These are phyloP conservation scores for Alternaria tenuissima DNA, from an alignment of 2,329 filamentous ascomycete genomes.

Conservation along the genomic window DNA sequence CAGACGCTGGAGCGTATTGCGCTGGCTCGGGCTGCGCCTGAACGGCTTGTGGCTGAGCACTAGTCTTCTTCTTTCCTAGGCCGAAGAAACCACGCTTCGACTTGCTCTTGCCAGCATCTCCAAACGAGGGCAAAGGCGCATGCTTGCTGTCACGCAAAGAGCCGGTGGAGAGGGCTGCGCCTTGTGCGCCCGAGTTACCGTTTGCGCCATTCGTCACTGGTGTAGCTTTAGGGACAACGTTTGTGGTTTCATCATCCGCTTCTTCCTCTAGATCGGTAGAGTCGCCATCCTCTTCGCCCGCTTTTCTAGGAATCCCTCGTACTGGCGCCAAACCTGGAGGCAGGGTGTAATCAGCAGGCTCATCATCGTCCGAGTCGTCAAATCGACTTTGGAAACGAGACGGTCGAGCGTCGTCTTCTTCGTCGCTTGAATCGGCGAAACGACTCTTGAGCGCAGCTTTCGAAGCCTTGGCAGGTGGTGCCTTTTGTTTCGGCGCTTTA, in stretches of 20 bases:
- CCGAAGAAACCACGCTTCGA: slow-evolving; percentile 55
- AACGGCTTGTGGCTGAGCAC: slow-evolving; percentile 39
- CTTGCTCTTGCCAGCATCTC: slow-evolving; percentile 47
- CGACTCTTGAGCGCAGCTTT: slow-evolving; percentile 54
- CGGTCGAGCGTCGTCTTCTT: slow-evolving; percentile 49
- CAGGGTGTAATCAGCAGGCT: slow-evolving; percentile 58
- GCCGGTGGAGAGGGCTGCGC: slow-evolving; percentile 45
- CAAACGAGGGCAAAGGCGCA: slow-evolving; percentile 39
- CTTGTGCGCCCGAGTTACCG: slow-evolving; percentile 31
- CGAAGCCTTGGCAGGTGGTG: slow-evolving; percentile 24
- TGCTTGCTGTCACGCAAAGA: slow-evolving; percentile 52
- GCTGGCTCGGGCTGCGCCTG: slow-evolving; percentile 41
- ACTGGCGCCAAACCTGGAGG: slow-evolving; percentile 60
- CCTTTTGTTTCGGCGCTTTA: slow-evolving; percentile 26
- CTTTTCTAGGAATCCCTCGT: slow-evolving; percentile 66
- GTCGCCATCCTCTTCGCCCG: slow-evolving; percentile 65
- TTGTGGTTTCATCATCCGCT: slow-evolving; percentile 34
- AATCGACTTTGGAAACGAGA: slow-evolving; percentile 57
- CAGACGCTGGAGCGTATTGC: slow-evolving; percentile 41
- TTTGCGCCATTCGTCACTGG: slow-evolving; percentile 25
- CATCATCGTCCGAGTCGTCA: slow-evolving; percentile 62
- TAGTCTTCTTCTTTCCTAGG: slow-evolving; percentile 69
- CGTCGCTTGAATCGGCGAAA: slow-evolving; percentile 76
- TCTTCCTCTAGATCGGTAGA: slow-evolving; percentile 61
- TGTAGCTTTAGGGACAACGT: slow-evolving; percentile 25